These are phyloP conservation scores for Rhodotorula babjevae DNA, from an alignment of 768 basidiomycete species.

Conservation along the genomic window DNA sequence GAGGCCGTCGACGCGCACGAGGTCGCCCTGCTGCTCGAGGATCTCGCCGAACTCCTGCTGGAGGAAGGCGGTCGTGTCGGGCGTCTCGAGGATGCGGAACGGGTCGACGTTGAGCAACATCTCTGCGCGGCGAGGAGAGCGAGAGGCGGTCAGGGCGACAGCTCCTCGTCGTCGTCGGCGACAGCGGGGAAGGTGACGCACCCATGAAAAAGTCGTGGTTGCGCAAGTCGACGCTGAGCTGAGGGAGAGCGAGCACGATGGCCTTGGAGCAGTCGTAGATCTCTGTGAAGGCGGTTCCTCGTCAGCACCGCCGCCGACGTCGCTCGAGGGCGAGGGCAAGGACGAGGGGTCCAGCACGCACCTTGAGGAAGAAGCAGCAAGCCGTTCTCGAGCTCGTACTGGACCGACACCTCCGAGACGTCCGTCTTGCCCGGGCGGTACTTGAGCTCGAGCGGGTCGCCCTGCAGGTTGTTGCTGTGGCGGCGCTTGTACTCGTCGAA, in stretches of 20 bases:
- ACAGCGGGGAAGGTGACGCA: conserved; percentile 44
- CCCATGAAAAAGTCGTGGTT: conserved; percentile 87
- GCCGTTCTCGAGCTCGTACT: conserved; percentile 39
- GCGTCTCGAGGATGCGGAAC: conserved; percentile 55
- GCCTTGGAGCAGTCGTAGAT: conserved; percentile 48
- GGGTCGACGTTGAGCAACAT: conserved; percentile 72
- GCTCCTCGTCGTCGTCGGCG: no score
- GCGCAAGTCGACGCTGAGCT: conserved; percentile 69
- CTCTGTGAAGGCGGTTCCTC: conserved; percentile 50
- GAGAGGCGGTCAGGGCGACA: background rate
- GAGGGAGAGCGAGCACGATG: conserved; percentile 59
- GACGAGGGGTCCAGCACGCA: background rate
- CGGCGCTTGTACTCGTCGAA: conserved; percentile 77
- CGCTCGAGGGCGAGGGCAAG: no score
- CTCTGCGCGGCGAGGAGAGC: conserved; percentile 51
- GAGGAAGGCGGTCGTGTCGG: conserved; percentile 45
- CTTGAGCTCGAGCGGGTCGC: conserved; percentile 74
- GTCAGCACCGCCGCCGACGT: no score
- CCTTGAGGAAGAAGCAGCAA: conserved; percentile 21
- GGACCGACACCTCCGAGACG: conserved; percentile 68
- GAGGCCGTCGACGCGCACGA: conserved; percentile 48
- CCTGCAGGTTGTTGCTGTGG: conserved; percentile 59
- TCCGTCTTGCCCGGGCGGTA: conserved; percentile 85
- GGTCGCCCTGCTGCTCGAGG: background rate
- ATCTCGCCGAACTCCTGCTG: background rate